Evolutionary conservation across 306 rosid genomes (phyloP).

Genomic region (Dryas octopetala): DNA sequence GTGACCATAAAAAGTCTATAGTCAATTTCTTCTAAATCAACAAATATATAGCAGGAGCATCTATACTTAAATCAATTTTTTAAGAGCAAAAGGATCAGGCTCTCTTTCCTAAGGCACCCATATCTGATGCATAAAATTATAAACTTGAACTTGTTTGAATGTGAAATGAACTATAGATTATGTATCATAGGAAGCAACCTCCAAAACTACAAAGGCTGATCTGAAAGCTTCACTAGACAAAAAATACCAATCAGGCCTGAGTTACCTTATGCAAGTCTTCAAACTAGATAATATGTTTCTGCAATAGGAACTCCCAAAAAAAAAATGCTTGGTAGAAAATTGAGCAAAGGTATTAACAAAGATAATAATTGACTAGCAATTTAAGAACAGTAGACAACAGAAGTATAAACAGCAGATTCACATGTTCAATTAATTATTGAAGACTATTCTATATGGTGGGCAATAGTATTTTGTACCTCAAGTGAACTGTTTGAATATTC

Average conservation of each 20-base stretch:
- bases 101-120: not conserved
- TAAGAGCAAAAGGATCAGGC: not conserved
- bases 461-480: conserved; percentile 43
- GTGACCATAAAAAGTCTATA: not conserved
- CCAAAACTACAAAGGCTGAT: not conserved
- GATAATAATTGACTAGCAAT: not conserved
- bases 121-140: not conserved
- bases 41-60: not conserved
- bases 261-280: not conserved
- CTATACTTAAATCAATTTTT: not conserved
- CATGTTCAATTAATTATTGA: not conserved
- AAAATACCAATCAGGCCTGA: not conserved
- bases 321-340: not conserved
- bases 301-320: not conserved
- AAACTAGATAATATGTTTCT: not conserved
- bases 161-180: not conserved
- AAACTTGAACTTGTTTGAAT: not conserved
- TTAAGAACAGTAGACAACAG: not conserved
- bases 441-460: not conserved
- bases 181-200: not conserved
- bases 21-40: not conserved
- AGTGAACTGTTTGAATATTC: conserved; percentile 36
- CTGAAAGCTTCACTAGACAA: not conserved
- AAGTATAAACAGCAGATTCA: not conserved
- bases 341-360: not conserved